Base-by-base conservation (phyloP, 1,284 basidiomycete species). In the Malassezia slooffiae region DNA sequence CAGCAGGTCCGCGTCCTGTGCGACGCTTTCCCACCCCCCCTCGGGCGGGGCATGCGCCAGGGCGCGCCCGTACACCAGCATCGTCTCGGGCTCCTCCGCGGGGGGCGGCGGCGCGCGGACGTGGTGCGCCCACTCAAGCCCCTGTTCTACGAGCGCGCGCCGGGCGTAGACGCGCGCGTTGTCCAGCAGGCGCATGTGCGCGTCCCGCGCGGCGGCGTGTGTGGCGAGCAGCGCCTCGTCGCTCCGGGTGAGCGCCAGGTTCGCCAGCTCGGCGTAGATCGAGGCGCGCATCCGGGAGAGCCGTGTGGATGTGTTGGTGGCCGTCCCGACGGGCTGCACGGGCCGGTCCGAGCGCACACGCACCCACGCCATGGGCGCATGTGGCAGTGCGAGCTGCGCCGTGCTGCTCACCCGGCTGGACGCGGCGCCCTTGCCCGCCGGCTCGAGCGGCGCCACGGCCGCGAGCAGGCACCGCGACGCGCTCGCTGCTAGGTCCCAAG, bases 121-220 rank as follows among this genome's bases (percentile, higher is more conserved):
- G 13, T 43, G 46, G 16, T 13, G 29, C 7, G 43, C 34, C 46
- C 46, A 48, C 30, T 16, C 26, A 4, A 43, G 24, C 2, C 46
- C 46, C 10, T 48, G 35, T 24, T 48, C 46, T 4, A 33, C 38
- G 12, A 48, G 34, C 8, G 46, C 46, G 7, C 37, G 39, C 12
- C 46, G 34, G 6, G 34, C 36, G 26, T 48, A 48, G 5, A 48
- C 32, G 19, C 46, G 46, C 8, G 46, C 46, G 31, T 48, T 29
- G 20, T 35, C 41, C 16, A 43, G 34, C 15, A 43, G 37, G 16
- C 35, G 30, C 12, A 3, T 28, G 10, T 26, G 28, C 6, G 13
- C 29, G 11, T 34, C 26, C 2, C 15, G n/a, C 2, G 41, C 46
- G 17, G 30, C 23, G 12, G 28, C 23, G n/a, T n/a, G 20, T 16